Conservation (phyloP, 352 stramenopile species). For the Phytophthora europaea region DNA sequence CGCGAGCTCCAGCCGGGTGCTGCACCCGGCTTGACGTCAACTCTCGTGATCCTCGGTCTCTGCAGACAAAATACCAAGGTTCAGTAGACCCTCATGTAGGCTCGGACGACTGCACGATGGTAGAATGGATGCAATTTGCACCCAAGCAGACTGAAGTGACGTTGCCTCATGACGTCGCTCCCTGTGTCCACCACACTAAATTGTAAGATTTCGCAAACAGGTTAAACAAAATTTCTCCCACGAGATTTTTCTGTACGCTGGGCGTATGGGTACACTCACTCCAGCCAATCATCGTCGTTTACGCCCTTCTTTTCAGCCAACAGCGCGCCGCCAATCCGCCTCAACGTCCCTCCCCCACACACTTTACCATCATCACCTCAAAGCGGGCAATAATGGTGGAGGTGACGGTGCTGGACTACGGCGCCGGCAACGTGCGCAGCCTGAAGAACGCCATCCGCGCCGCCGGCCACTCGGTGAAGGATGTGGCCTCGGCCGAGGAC, state of each 20-base stretch:
- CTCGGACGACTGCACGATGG: neutral
- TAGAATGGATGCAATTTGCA: slow-evolving; percentile 8
- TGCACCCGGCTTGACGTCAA: slow-evolving; percentile 27
- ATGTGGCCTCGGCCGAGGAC: slow-evolving; percentile 91
- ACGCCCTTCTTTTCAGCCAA: slow-evolving; percentile 1
- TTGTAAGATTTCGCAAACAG: neutral
- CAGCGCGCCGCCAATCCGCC: neutral
- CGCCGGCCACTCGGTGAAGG: slow-evolving; percentile 90
- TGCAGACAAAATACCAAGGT: slow-evolving; percentile 19
- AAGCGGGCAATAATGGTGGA: slow-evolving; percentile 53
- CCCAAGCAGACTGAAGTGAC: slow-evolving; percentile 1
- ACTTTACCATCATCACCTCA: slow-evolving; percentile 9
- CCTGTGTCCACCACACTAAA: slow-evolving; percentile 4
- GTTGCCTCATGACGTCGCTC: neutral
- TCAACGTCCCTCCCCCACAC: slow-evolving; percentile 1
- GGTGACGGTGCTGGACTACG: slow-evolving; percentile 97
- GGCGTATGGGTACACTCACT: neutral
- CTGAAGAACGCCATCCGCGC: slow-evolving; percentile 97
- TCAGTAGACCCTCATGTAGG: no score
- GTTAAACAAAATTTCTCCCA: neutral
- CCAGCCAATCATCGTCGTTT: neutral
- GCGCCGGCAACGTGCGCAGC: slow-evolving; percentile 98
- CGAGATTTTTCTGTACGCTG: slow-evolving; percentile 1
- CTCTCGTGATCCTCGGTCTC: slow-evolving; percentile 21
- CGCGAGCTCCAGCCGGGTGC: slow-evolving; percentile 17